A percentile compares a stretch with the other conserved stretches of the same genome.
phyloP scores from a whole-genome alignment of 106 monocot genomes.

The Agapanthus africanus region DNA sequence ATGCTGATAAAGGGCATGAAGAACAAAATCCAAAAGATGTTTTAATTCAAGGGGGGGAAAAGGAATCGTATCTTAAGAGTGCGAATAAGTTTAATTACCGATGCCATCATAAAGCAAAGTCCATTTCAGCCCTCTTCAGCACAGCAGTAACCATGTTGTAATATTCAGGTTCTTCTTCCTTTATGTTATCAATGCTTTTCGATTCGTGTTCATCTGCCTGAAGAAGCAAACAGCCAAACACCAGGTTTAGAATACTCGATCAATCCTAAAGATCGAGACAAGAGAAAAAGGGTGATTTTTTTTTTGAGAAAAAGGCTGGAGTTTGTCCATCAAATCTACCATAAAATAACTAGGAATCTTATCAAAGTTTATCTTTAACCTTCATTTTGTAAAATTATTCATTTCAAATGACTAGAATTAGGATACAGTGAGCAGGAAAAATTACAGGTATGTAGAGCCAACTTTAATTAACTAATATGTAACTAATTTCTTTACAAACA shows the following conservation, averaged over 20 bases:
- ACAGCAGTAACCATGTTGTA: conserved; percentile 43
- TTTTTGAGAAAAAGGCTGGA: not conserved
- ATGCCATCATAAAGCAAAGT: conserved; percentile 39
- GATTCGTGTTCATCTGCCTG: conserved; percentile 79
- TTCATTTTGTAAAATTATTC: too few species aligned
- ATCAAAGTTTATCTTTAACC: not conserved
- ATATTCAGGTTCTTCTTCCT: conserved; percentile 58
- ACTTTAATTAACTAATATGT: too few species aligned
- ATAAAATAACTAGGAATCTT: not conserved
- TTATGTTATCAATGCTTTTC: conserved; percentile 44
- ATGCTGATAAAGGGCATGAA: not conserved
- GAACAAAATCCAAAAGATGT: not conserved
- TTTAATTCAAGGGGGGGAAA: not conserved
- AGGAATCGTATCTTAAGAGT: too few species aligned
- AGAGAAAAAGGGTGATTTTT: too few species aligned
- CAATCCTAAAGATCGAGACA: not conserved
- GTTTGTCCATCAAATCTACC: not conserved
- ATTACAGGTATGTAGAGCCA: too few species aligned
- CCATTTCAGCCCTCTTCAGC: conserved; percentile 52
- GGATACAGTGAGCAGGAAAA: too few species aligned
- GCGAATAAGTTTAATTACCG: not conserved
- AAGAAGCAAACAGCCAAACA: not conserved
- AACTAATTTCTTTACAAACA: too few species aligned
- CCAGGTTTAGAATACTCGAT: not conserved
- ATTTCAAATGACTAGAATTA: too few species aligned